Evolutionary conservation across 768 basidiomycete genomes (phyloP).

Genomic region (Gymnopilus dilepis): DNA sequence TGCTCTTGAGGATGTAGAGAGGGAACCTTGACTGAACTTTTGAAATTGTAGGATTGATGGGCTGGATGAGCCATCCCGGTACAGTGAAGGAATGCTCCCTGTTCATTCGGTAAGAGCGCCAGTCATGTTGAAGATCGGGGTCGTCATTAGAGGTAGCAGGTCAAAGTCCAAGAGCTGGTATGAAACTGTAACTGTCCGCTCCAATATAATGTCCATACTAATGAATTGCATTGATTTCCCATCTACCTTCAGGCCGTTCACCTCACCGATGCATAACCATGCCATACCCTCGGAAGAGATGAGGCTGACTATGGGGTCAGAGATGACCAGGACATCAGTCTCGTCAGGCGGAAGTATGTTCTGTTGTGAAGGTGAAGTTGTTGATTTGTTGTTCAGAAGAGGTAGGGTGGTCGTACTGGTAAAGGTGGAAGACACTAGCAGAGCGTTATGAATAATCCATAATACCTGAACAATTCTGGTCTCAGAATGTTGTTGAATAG

Average conservation of each 20-base stretch:
- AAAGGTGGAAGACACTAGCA: too few species aligned
- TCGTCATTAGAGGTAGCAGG: slow-evolving; percentile 26
- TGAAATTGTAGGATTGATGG: slow-evolving; percentile 27
- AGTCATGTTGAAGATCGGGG: slow-evolving; percentile 20
- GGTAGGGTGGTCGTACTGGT: too few species aligned
- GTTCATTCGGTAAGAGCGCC: slow-evolving; percentile 20
- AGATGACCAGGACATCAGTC: background rate
- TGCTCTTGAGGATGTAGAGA: slow-evolving; percentile 30
- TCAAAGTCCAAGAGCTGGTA: slow-evolving; percentile 22
- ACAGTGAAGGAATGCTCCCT: slow-evolving; percentile 20
- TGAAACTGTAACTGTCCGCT: slow-evolving; percentile 20
- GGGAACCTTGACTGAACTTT: slow-evolving; percentile 9
- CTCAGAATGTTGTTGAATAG: background rate
- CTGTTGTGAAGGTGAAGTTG: background rate
- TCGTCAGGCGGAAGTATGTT: background rate
- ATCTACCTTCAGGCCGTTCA: slow-evolving; percentile 19
- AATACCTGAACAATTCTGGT: background rate
- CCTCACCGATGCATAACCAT: slow-evolving; percentile 22
- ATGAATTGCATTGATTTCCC: slow-evolving; percentile 12
- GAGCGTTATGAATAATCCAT: too few species aligned
- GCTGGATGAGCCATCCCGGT: slow-evolving; percentile 22
- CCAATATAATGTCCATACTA: slow-evolving; percentile 16
- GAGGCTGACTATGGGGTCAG: background rate
- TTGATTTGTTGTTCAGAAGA: background rate
- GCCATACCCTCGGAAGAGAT: background rate